Evolutionary conservation across 768 basidiomycete species (phyloP), one percentile per base, ranked within the genome.

Genomic region (Boletales sp.): DNA sequence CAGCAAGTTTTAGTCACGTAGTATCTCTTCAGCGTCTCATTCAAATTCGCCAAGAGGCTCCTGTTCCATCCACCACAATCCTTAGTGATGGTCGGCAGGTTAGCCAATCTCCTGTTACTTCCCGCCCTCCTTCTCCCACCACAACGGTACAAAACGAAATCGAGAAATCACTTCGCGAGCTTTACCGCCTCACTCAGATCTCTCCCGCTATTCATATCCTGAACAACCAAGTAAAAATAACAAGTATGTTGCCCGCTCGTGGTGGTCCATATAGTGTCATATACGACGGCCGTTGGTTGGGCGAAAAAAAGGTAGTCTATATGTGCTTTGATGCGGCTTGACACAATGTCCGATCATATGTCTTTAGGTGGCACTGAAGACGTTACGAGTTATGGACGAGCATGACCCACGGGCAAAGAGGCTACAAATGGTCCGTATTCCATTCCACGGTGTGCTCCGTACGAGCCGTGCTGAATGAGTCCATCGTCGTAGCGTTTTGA

Each of bases 261-360:
- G 76, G 77, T 40, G 81, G 83, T 24, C 70, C 70, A 18, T 79
- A 79, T 52, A 81, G 79, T 57, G 75, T 81, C 45, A 72, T 84
- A 36, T 83, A 71, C 67, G 60, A 73, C 48, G 83, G 82, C 15
- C 66, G 57, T 29, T 83, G 82, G 82, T 59, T 83, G 13, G 75
- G 70, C n/a, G 71, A 72, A 54, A 73, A 78, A 56, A 80, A 77
- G 68, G 80, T 76, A 4, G 11, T 15, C 47, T 34, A 36, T n/a
- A 43, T 40, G 17, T 9, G 7, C n/a, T 14, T 30, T 8, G 30
- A 18, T 51, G 35, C 43, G 13, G 30, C 30, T 40, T 29, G 19
- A 32, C 10, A 43, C 31, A n/a, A 45, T n/a, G 12, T 43, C 39
- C 53, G 14, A 48, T 35, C 41, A 2, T 15, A 10, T 37, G 9